Percentiles rank a stretch among this genome's conserved stretches.
phyloP scores from a whole-genome alignment of 2,329 filamentous ascomycete genomes.

The Epichloe amarillans region DNA sequence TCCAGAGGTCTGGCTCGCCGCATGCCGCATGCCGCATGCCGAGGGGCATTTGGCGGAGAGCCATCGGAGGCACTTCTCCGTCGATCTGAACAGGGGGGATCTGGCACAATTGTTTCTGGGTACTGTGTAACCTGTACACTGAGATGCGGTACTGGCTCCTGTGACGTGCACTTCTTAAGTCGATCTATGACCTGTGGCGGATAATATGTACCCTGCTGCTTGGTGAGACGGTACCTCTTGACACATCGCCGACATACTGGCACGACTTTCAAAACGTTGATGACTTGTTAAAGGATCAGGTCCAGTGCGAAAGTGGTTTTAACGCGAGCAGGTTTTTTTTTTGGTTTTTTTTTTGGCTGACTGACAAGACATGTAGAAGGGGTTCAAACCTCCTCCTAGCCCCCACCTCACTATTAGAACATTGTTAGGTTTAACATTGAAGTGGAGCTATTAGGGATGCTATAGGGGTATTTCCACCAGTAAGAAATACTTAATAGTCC shows the following conservation, averaged over 20 bases:
- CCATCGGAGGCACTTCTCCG: background rate
- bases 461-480: too few species aligned
- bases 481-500: too few species aligned
- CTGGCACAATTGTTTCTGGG: background rate
- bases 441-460: too few species aligned
- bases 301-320: too few species aligned
- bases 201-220: background rate
- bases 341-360: too few species aligned
- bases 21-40: slow-evolving; percentile 1
- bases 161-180: slow-evolving; percentile 2
- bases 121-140: slow-evolving; percentile 5
- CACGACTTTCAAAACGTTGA: background rate
- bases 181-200: slow-evolving; percentile 1
- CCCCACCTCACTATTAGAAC: too few species aligned
- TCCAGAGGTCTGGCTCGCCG: slow-evolving; percentile 3
- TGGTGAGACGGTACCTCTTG: background rate
- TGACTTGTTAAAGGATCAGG: background rate
- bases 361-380: too few species aligned
- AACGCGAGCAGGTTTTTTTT: too few species aligned
- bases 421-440: too few species aligned
- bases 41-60: background rate
- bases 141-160: slow-evolving; percentile 4
- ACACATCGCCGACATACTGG: background rate
- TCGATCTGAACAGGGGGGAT: background rate
- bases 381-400: too few species aligned